phyloP scores from a whole-genome alignment of 768 basidiomycete species.

The Hygrophorus russula region DNA sequence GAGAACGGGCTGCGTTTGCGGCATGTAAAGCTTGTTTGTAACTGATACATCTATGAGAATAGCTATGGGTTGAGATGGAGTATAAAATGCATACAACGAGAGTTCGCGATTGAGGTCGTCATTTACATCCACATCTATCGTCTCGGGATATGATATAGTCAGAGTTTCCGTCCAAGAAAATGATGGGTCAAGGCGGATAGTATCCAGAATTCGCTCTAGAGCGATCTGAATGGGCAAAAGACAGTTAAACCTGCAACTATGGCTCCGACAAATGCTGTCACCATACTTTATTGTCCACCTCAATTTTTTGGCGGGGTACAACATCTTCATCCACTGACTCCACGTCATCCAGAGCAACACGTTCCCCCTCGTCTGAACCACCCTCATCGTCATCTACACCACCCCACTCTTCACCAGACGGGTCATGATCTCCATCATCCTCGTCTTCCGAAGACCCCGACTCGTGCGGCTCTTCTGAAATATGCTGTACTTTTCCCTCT shows the following conservation, averaged over 20 bases:
- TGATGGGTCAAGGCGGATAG: constrained; percentile 62
- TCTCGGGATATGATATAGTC: constrained; percentile 56
- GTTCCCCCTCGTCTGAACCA: constrained; percentile 18
- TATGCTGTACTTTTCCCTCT: constrained; percentile 41
- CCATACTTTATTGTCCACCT: constrained; percentile 71
- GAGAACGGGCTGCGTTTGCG: constrained; percentile 60
- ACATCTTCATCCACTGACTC: constrained; percentile 71
- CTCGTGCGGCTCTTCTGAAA: constrained; percentile 45
- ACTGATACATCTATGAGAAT: constrained; percentile 28
- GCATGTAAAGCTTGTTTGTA: constrained; percentile 91
- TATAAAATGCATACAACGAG: constrained; percentile 62
- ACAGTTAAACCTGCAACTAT: neutral
- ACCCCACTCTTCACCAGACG: constrained; percentile 34
- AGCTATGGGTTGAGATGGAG: neutral
- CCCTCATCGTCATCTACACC: constrained; percentile 14
- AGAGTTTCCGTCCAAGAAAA: constrained; percentile 83
- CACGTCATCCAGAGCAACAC: constrained; percentile 58
- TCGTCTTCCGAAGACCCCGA: constrained; percentile 53
- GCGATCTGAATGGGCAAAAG: constrained; percentile 39
- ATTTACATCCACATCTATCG: constrained; percentile 64
- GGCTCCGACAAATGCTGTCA: neutral
- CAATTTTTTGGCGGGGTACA: constrained; percentile 72
- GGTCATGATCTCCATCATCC: constrained; percentile 54
- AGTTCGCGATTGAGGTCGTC: constrained; percentile 93
- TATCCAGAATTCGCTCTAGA: constrained; percentile 69